phyloP scores from a whole-genome alignment of 257 asterid genomes.

The Solanum tarijense region DNA sequence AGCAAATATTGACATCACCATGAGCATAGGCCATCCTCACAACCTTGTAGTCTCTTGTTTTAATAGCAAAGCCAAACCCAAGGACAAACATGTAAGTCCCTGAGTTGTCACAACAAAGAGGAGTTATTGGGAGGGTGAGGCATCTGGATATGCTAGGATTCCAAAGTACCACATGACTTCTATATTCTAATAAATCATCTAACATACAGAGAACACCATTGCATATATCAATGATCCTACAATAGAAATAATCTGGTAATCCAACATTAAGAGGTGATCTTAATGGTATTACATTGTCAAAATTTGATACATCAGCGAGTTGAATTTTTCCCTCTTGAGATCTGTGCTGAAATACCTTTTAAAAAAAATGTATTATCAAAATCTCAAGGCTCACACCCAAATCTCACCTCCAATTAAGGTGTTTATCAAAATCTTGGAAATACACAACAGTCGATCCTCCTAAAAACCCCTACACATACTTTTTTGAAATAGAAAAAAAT shows the following conservation, averaged over 20 bases:
- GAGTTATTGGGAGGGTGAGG: slow-evolving; percentile 10
- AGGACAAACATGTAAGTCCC: neutral
- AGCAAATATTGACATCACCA: neutral
- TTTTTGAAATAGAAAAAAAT: neutral
- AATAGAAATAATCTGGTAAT: slow-evolving; percentile 1
- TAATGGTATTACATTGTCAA: neutral
- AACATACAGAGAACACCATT: slow-evolving; percentile 20
- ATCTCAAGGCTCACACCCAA: neutral
- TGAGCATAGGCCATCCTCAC: slow-evolving; percentile 5
- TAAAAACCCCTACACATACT: no score
- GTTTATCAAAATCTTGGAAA: slow-evolving; percentile 4
- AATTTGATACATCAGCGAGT: neutral
- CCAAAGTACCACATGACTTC: slow-evolving; percentile 13
- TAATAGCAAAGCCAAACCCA: slow-evolving; percentile 9
- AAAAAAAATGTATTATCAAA: no score
- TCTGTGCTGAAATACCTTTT: no score
- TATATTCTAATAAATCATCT: slow-evolving; percentile 8
- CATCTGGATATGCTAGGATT: slow-evolving; percentile 21
- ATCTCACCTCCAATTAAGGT: slow-evolving; percentile 2
- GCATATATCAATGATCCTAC: slow-evolving; percentile 16
- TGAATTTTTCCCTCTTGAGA: no score
- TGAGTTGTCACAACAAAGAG: neutral
- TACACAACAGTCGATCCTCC: no score
- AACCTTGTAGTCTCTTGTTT: slow-evolving; percentile 8
- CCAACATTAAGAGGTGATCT: neutral